Evolutionary conservation across 2,329 filamentous ascomycete genomes (phyloP), one percentile per base, ranked within the genome.

Genomic region (Aspergillus quadrilineatus): DNA sequence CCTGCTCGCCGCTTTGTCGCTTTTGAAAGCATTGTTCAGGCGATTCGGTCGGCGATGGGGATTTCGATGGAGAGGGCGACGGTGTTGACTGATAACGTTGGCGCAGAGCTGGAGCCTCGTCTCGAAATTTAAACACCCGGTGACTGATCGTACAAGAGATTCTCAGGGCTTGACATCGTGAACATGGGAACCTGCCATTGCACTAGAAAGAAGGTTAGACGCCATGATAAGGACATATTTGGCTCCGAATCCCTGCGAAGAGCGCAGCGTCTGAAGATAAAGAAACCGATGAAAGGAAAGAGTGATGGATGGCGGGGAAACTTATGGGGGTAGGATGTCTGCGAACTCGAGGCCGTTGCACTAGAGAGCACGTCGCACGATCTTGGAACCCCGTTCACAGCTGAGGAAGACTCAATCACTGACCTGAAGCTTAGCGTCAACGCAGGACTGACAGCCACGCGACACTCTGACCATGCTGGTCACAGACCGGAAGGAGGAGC

Each of bases 381-480:
- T 22, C 22, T 12, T 45, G 28, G 36, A 39, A 4, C 6, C 4
- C 12, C 12, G 36, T 12, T 15, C 4, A 1, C 12, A 39, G 36
- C 12, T 6, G n/a, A 14, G 12, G 6, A 39, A n/a, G 36, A 39
- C 36, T n/a, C 12, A n/a, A n/a, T 39, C 34, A 56, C 60, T 36
- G n/a, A 62, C 60, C 60, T 61, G 58, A 55, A 59, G 30, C 36
- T 56, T 49, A 44, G 56, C 60, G 15, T 60, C 45, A 48, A 49
- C 46, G 43, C 58, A 59, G 41, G 50, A 34, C 55, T 65, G 61
- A 63, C 69, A 74, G 56, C 69, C 69, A 48, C 67, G 64, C 45
- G 70, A 68, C 57, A 68, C 65, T 50, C 66, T 63, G 50, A 68
- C 68, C 71, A 73, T 73, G 45, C 54, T 65, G 59, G 58, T 61